Evolutionary conservation across 2,329 filamentous ascomycete genomes (phyloP).

Genomic region (Ophiocordyceps camponoti-leonardi): DNA sequence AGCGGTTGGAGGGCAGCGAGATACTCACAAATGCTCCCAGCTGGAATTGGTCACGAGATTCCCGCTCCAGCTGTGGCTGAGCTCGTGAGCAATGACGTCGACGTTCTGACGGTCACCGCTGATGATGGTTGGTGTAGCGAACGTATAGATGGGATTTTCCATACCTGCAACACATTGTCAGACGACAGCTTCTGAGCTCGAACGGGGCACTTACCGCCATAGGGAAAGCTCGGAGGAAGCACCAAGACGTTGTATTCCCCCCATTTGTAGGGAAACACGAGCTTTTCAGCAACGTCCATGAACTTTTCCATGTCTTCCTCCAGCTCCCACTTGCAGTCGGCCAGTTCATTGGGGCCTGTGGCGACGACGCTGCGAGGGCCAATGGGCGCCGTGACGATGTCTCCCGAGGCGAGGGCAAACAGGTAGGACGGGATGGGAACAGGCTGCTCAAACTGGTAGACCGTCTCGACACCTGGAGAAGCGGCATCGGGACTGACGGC

Average conservation of each 20-base stretch:
- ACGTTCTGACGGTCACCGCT: conserved; percentile 83
- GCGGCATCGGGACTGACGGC: conserved; percentile 27
- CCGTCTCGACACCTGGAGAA: conserved; percentile 29
- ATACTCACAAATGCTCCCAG: conserved; percentile 60
- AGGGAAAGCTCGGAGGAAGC: conserved; percentile 77
- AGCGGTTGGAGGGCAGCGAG: background rate
- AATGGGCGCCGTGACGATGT: conserved; percentile 71
- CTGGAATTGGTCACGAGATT: conserved; percentile 66
- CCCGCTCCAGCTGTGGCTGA: conserved; percentile 68
- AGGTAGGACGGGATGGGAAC: conserved; percentile 91
- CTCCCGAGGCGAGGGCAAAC: conserved; percentile 78
- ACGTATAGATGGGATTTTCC: conserved; percentile 91
- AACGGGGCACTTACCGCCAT: conserved; percentile 43
- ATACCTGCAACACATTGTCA: conserved; percentile 31
- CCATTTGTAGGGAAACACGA: conserved; percentile 82
- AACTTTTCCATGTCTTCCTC: conserved; percentile 85
- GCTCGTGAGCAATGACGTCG: conserved; percentile 85
- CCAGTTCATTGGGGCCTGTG: conserved; percentile 74
- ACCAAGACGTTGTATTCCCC: conserved; percentile 89
- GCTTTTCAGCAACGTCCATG: conserved; percentile 66
- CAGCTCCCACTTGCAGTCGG: conserved; percentile 77
- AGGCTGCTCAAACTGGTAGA: conserved; percentile 77
- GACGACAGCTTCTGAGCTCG: background rate
- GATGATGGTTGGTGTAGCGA: conserved; percentile 87
- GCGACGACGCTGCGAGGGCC: conserved; percentile 73